phyloP scores from a whole-genome alignment of 1,139 yeast genomes.

The Debaryomyces subglobosus region DNA sequence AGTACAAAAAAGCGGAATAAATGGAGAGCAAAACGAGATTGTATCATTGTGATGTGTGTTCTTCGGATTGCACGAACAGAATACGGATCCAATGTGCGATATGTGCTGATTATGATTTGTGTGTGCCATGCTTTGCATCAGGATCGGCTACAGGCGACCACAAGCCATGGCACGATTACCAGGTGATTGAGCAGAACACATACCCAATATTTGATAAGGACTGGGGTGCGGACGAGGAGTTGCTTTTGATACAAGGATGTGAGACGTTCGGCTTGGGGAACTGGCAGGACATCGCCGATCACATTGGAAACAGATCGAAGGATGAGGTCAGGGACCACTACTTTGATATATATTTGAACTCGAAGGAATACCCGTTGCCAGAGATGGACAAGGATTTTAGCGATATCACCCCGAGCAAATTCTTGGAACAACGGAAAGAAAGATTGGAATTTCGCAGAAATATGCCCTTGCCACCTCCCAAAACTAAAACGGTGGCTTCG shows the following conservation, averaged over 20 bases:
- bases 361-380: conserved; percentile 78
- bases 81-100: conserved; percentile 90
- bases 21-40: conserved; percentile 45
- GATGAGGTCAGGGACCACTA: conserved; percentile 92
- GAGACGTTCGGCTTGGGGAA: conserved; percentile 92
- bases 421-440: conserved; percentile 66
- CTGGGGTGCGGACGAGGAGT: conserved; percentile 99
- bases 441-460: conserved; percentile 73
- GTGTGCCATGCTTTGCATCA: conserved; percentile 93
- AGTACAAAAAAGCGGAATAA: background rate
- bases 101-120: conserved; percentile 89
- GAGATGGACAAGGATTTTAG: conserved; percentile 73
- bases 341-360: conserved; percentile 65
- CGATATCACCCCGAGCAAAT: conserved; percentile 65
- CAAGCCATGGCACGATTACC: conserved; percentile 92
- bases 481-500: conserved; percentile 85
- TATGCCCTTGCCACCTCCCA: conserved; percentile 73
- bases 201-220: conserved; percentile 87
- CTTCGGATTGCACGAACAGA: conserved; percentile 90
- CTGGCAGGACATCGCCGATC: conserved; percentile 97
- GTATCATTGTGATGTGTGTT: conserved; percentile 94
- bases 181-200: conserved; percentile 90
- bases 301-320: conserved; percentile 87
- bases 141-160: conserved; percentile 84
- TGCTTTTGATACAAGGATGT: conserved; percentile 85